Conservation (phyloP, 2,329 filamentous ascomycete species). For the Nemania abortiva region DNA sequence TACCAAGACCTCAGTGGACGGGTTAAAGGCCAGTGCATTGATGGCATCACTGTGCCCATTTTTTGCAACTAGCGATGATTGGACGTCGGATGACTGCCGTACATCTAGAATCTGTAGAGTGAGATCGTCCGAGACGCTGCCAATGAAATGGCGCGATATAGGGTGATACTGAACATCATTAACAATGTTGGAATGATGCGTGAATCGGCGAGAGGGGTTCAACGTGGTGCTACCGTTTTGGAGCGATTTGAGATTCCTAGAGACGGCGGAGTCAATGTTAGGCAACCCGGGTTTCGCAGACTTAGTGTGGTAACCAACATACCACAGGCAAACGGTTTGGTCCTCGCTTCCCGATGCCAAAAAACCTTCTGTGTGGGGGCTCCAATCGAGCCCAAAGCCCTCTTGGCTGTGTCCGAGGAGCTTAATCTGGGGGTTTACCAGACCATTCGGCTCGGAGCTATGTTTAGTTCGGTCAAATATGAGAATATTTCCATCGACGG, state of each 20-base stretch:
- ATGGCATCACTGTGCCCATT: constrained; percentile 91
- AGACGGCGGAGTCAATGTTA: constrained; percentile 18
- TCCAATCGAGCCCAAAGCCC: constrained; percentile 95
- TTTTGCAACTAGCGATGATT: constrained; percentile 75
- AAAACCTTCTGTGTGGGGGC: constrained; percentile 81
- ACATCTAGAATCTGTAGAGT: constrained; percentile 92
- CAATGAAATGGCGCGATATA: constrained; percentile 84
- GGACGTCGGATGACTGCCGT: constrained; percentile 74
- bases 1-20: constrained; percentile 86
- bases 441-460: constrained; percentile 78
- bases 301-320: constrained; percentile 48
- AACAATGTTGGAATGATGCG: constrained; percentile 88
- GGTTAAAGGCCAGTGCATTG: constrained; percentile 96
- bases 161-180: constrained; percentile 98
- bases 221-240: constrained; percentile 77
- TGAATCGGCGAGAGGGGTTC: constrained; percentile 80
- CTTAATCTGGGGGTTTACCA: constrained; percentile 84
- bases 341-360: constrained; percentile 94
- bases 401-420: constrained; percentile 87
- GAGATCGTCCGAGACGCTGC: constrained; percentile 93
- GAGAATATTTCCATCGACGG: constrained; percentile 86
- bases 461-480: constrained; percentile 98
- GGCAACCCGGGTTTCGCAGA: neutral
- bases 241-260: constrained; percentile 84
- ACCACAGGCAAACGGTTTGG: constrained; percentile 91